Evolutionary conservation across 768 basidiomycete genomes (phyloP).

Genomic region (Leccinum disarticulatum): DNA sequence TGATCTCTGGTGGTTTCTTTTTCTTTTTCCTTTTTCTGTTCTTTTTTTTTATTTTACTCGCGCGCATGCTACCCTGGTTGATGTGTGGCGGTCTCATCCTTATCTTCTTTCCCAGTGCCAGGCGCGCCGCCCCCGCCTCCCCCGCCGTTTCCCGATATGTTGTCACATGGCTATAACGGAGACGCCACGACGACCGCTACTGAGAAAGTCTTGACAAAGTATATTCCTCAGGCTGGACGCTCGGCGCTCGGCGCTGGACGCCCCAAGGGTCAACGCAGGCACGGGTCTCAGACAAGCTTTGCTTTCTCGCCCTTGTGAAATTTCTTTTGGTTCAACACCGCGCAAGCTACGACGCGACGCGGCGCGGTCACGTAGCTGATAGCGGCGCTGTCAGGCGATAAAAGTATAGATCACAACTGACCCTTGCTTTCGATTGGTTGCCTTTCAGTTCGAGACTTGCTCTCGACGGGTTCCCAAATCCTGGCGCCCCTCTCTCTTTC

Average conservation of each 20-base stretch:
- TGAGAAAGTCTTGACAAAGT: not conserved
- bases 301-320: not conserved
- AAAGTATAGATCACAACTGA: not conserved
- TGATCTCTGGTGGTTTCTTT: not conserved
- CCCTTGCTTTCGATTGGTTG: not conserved
- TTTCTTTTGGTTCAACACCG: not conserved
- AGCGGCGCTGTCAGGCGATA: not conserved
- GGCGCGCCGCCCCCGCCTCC: not conserved
- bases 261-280: slow-evolving; percentile 2
- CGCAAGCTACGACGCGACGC: slow-evolving; percentile 9
- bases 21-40: not conserved
- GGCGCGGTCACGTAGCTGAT: not conserved
- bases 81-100: not conserved
- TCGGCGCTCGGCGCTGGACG: not conserved
- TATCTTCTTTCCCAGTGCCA: slow-evolving; percentile 15
- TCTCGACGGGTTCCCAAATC: not conserved
- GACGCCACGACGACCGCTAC: slow-evolving; percentile 18
- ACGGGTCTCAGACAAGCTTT: slow-evolving; percentile 4
- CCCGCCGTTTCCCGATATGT: not conserved
- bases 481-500: not conserved
- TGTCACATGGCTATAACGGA: slow-evolving; percentile 3
- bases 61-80: slow-evolving; percentile 15
- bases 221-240: not conserved
- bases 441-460: not conserved
- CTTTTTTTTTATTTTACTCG: slow-evolving; percentile 21